phyloP scores from a whole-genome alignment of 192 early-diverging fungal genomes.

The Podila minutissima region DNA sequence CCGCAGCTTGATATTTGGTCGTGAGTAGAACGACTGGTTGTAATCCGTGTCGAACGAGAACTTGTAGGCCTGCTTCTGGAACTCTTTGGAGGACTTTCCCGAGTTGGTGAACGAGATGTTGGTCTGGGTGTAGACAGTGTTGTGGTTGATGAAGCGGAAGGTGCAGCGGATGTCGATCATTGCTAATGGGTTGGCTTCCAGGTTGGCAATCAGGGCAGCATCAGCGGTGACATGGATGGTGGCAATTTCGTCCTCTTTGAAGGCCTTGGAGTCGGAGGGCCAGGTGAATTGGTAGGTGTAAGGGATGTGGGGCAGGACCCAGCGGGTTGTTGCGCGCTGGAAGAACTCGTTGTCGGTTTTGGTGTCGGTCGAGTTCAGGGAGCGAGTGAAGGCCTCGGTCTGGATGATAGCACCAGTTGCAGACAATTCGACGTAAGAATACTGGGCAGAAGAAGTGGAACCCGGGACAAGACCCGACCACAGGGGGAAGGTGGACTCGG shows the following conservation, averaged over 20 bases:
- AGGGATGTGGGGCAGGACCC: constrained; percentile 48
- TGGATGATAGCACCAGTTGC: constrained; percentile 5
- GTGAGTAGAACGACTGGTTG: constrained; percentile 44
- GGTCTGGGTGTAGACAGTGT: constrained; percentile 24
- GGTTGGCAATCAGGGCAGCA: constrained; percentile 14
- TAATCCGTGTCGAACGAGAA: constrained; percentile 46
- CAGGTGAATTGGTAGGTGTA: constrained; percentile 47
- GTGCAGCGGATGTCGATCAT: constrained; percentile 19
- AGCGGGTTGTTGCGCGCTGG: constrained; percentile 52
- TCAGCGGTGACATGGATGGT: constrained; percentile 42
- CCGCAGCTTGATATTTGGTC: constrained; percentile 51
- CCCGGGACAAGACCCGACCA: constrained; percentile 20
- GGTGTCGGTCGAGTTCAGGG: constrained; percentile 9
- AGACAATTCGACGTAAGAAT: constrained; percentile 26
- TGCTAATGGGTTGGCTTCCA: constrained; percentile 30
- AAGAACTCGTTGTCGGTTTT: constrained; percentile 58
- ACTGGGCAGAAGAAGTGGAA: constrained; percentile 9
- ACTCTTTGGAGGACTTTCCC: constrained; percentile 53
- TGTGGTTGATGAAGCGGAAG: constrained; percentile 44
- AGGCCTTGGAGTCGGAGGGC: constrained; percentile 31
- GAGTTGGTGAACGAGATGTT: constrained; percentile 44
- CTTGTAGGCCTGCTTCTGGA: constrained; percentile 55
- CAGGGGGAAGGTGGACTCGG: constrained; percentile 15
- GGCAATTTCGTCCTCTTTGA: constrained; percentile 50
- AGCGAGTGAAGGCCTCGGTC: constrained; percentile 22